Evolutionary conservation across 2,329 filamentous ascomycete genomes (phyloP), one percentile per base, ranked within the genome.

Genomic region (Aspergillus sp.): DNA sequence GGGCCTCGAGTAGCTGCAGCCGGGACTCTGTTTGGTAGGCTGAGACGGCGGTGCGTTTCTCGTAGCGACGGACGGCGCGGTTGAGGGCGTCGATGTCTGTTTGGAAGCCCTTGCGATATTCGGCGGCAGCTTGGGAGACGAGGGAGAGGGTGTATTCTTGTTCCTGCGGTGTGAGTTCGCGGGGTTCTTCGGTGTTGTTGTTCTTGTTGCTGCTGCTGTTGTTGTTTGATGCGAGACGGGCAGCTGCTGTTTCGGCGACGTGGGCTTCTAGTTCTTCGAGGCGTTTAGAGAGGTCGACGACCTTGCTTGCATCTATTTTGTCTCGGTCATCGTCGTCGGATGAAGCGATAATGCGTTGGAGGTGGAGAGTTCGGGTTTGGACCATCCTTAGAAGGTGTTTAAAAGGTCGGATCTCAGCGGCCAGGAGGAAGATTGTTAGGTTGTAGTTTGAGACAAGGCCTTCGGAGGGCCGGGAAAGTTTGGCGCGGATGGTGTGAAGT

Each of bases 371-470:
- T 35, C 91, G 85, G 14, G 86, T 84, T 67, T 91, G 88, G 4
- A 96, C 82, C 67, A 97, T 84, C 69, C 88, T 90, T 61, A 96
- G 85, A 25, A 96, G 77, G 69, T 97, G 93, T 1, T 90, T 86
- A 49, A 92, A 78, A 0, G 93, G 93, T 3, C 90, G 87, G 27
- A 97, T 80, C 75, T 98, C 93, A 3, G 93, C 90, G 1, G 90
- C 90, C 17, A 96, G 82, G 3, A 96, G 80, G 73, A 97, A 98
- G 52, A 98, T 90, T 12, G 89, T 92, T 55, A 98, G 81, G 73
- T 97, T 97, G 76, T 93, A 96, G 73, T 96, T 90, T 4, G 91
- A 96, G 6, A 98, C 88, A 11, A 98, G 80, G 1, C 90, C 90
- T 71, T 96, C 92, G 0, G 91, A 92, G 0, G 90, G 90, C 2